Evolutionary conservation across 495 filamentous ascomycete species (phyloP).

Genomic region (Aspergillus coremiiformis): DNA sequence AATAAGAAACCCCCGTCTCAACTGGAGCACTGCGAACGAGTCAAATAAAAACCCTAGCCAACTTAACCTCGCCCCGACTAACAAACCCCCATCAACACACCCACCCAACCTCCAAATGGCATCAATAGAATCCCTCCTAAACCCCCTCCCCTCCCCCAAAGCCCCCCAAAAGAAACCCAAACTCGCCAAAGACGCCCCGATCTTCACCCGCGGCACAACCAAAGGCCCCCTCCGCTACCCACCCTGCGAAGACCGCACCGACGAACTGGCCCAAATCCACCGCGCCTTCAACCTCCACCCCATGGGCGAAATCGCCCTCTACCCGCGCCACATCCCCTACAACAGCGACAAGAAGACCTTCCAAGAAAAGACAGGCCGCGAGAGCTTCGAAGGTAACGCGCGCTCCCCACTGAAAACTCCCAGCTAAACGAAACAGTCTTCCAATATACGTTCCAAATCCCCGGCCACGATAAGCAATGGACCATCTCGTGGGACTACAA

Average conservation of each 20-base stretch:
- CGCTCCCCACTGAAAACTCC: too few species aligned
- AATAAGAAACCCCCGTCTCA: too few species aligned
- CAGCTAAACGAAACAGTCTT: too few species aligned
- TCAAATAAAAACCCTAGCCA: too few species aligned
- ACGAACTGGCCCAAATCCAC: constrained; percentile 47
- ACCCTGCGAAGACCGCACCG: constrained; percentile 57
- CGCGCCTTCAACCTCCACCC: constrained; percentile 57
- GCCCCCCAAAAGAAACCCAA: constrained; percentile 39
- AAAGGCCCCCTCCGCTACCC: constrained; percentile 59
- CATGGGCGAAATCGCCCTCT: constrained; percentile 59
- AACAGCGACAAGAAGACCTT: constrained; percentile 89
- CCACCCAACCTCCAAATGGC: too few species aligned
- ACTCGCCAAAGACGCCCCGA: constrained; percentile 51
- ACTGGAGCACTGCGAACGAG: too few species aligned
- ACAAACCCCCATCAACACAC: constrained; percentile 1
- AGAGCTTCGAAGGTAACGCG: constrained; percentile 74
- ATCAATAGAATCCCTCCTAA: constrained; percentile 22
- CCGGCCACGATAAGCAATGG: constrained; percentile 58
- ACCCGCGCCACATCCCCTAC: constrained; percentile 78
- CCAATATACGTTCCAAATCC: constrained; percentile 78
- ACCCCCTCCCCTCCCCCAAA: constrained; percentile 14
- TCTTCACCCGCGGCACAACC: constrained; percentile 49
- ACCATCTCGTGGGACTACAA: constrained; percentile 96
- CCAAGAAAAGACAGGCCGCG: constrained; percentile 72
- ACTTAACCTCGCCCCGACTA: too few species aligned